Evolutionary conservation across 1,284 basidiomycete species (phyloP).

Genomic region (Ganoderma lucidum): DNA sequence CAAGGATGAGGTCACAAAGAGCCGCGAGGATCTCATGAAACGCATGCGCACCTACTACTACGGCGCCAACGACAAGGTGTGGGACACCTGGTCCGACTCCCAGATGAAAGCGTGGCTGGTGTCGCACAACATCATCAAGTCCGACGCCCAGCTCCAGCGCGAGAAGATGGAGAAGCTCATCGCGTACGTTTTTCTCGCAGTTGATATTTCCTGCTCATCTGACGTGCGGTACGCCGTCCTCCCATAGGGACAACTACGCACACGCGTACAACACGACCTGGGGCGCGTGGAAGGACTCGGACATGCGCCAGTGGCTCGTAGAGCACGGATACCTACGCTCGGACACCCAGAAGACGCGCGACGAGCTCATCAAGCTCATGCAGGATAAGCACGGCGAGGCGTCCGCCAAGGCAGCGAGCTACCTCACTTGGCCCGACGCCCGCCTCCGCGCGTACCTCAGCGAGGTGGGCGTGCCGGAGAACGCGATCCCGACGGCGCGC

Average conservation of each 20-base stretch:
- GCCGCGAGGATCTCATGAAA: constrained; percentile 72
- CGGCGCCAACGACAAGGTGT: constrained; percentile 59
- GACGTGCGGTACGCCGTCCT: background rate
- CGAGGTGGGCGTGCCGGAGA: constrained; percentile 69
- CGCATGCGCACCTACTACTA: constrained; percentile 88
- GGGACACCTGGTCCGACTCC: constrained; percentile 75
- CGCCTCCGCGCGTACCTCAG: constrained; percentile 86
- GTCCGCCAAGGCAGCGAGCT: constrained; percentile 58
- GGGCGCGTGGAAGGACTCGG: constrained; percentile 81
- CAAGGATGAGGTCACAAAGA: constrained; percentile 63
- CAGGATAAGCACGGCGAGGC: constrained; percentile 65
- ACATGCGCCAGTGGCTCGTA: constrained; percentile 81
- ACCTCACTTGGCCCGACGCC: constrained; percentile 91
- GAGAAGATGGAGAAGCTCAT: constrained; percentile 84
- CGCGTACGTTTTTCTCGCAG: constrained; percentile 48
- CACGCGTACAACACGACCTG: constrained; percentile 75
- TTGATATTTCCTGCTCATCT: background rate
- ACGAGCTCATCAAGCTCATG: constrained; percentile 75
- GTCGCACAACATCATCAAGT: constrained; percentile 72
- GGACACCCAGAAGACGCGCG: constrained; percentile 73
- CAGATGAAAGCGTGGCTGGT: constrained; percentile 78
- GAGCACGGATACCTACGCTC: constrained; percentile 77
- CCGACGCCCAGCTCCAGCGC: constrained; percentile 71
- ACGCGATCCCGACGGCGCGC: constrained; percentile 68
- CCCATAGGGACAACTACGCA: constrained; percentile 74